These are phyloP conservation scores for Arabis alpina DNA, from an alignment of 345 rosid species.

Conservation along the genomic window DNA sequence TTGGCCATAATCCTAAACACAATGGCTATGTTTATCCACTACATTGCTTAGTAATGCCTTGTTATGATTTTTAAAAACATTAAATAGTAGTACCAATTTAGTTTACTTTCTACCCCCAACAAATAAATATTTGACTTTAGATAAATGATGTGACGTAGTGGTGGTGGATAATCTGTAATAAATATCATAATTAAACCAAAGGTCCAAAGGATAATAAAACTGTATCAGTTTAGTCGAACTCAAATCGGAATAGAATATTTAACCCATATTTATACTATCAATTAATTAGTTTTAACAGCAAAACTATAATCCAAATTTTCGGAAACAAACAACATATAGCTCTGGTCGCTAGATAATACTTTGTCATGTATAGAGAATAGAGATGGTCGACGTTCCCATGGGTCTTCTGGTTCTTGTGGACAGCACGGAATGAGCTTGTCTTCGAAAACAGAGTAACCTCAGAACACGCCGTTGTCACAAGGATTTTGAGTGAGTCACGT, in stretches of 20 bases:
- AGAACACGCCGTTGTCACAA: no score
- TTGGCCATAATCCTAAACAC: neutral
- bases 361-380: no score
- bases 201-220: neutral
- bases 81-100: neutral
- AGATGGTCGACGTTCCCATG: no score
- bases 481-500: no score
- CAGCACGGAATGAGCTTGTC: no score
- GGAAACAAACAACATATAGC: neutral
- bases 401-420: no score
- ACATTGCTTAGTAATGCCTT: conserved; percentile 19
- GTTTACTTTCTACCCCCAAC: neutral
- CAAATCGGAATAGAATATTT: neutral
- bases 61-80: neutral
- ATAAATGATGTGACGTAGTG: conserved; percentile 1
- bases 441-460: no score
- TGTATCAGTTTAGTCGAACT: neutral
- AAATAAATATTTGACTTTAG: conserved; percentile 8
- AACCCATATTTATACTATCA: neutral
- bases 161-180: neutral
- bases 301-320: neutral
- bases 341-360: no score
- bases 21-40: neutral
- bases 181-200: neutral
- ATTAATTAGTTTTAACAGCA: neutral